A percentile compares a stretch with the other conserved stretches of the same genome.
Evolutionary conservation across 495 filamentous ascomycete genomes (phyloP).

Genomic region (Hamigera avellanea): DNA sequence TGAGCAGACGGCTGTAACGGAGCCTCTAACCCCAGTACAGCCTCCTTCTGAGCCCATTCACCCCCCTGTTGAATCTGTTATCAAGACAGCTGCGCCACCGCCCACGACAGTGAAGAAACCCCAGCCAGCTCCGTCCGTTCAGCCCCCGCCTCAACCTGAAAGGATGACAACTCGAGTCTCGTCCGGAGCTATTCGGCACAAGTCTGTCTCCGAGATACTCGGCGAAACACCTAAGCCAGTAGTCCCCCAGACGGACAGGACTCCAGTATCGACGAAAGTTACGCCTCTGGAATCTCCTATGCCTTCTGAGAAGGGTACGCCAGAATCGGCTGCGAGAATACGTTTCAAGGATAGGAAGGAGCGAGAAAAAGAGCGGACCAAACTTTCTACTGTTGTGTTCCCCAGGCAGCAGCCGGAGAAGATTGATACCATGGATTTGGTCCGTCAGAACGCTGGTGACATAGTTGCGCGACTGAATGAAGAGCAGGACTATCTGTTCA

Average conservation of each 20-base stretch:
- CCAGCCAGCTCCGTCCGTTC: conserved; percentile 6
- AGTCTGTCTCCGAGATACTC: conserved; percentile 63
- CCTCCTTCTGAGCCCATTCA: conserved; percentile 5
- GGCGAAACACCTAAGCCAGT: conserved; percentile 45
- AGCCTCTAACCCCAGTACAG: not conserved
- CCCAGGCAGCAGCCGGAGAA: conserved; percentile 34
- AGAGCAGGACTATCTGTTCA: conserved; percentile 68
- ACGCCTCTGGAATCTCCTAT: conserved; percentile 13
- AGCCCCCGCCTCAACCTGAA: conserved; percentile 25
- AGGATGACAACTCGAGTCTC: conserved; percentile 53
- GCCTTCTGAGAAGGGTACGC: conserved; percentile 26
- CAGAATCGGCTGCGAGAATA: conserved; percentile 34
- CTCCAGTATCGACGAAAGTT: conserved; percentile 9
- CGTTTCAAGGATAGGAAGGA: conserved; percentile 43
- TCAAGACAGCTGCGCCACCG: conserved; percentile 4
- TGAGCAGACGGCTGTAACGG: not conserved
- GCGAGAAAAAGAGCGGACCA: conserved; percentile 51
- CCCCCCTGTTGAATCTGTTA: conserved; percentile 2
- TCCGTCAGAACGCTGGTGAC: conserved; percentile 33
- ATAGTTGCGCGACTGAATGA: conserved; percentile 37
- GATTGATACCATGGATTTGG: conserved; percentile 21
- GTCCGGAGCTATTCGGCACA: conserved; percentile 57
- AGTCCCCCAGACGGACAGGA: conserved; percentile 20
- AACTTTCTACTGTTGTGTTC: conserved; percentile 72
- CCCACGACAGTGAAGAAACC: conserved; percentile 11